Evolutionary conservation across 2,329 filamentous ascomycete genomes (phyloP).

Genomic region (Trichoderma lentiforme): DNA sequence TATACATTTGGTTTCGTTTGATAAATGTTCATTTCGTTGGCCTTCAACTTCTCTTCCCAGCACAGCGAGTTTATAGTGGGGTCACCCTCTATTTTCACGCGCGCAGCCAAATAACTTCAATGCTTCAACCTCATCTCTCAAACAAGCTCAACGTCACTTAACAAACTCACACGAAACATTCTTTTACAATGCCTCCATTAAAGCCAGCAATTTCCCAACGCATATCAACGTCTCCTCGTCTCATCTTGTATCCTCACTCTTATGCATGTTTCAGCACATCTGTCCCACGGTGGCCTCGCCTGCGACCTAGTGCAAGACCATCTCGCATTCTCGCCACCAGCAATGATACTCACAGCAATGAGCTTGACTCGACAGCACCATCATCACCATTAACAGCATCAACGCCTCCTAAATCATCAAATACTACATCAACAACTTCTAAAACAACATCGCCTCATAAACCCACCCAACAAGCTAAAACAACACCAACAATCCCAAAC

Average conservation of each 20-base stretch:
- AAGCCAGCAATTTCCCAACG: no score
- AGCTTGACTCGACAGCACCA: background rate
- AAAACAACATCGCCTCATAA: background rate
- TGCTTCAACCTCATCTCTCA: background rate
- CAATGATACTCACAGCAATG: background rate
- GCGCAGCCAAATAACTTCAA: no score
- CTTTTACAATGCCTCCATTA: background rate
- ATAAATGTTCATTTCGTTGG: no score
- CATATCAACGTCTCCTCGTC: no score
- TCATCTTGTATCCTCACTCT: background rate
- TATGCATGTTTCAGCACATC: background rate
- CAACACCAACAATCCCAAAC: background rate
- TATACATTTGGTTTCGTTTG: no score
- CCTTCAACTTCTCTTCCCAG: no score
- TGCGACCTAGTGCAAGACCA: background rate
- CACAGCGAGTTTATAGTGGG: background rate
- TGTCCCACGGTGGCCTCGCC: conserved; percentile 7
- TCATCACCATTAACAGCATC: background rate
- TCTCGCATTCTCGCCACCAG: background rate
- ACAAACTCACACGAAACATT: background rate
- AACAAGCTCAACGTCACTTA: background rate
- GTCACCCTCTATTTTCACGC: background rate
- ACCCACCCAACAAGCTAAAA: background rate
- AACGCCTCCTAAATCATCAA: background rate
- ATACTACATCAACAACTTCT: no score